A percentile compares a stretch with the other conserved stretches of the same genome.
Evolutionary conservation across 495 filamentous ascomycete genomes (phyloP).

Genomic region (Schizothecium vesticola): DNA sequence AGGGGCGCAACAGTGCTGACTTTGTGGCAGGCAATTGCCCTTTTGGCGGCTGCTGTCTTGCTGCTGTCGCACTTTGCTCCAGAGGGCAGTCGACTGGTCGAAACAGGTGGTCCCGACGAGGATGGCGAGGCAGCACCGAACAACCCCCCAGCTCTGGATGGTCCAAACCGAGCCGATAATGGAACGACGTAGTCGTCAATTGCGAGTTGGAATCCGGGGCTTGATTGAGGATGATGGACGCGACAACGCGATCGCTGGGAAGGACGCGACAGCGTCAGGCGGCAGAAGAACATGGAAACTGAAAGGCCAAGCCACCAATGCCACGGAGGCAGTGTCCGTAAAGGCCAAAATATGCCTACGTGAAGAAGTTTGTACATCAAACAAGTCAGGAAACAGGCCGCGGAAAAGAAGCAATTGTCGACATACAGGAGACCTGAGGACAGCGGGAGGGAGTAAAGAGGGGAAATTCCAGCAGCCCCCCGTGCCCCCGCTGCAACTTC

Average conservation of each 20-base stretch:
- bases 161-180: background rate
- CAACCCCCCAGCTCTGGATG: background rate
- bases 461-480: background rate
- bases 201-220: background rate
- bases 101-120: background rate
- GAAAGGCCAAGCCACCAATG: background rate
- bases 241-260: background rate
- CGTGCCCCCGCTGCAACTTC: background rate
- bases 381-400: background rate
- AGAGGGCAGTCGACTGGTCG: background rate
- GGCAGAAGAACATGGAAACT: background rate
- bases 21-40: slow-evolving; percentile 12
- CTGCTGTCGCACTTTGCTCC: slow-evolving; percentile 4
- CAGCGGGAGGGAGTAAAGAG: background rate
- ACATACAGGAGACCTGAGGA: background rate
- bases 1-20: background rate
- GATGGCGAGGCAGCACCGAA: background rate
- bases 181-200: background rate
- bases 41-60: slow-evolving; percentile 1
- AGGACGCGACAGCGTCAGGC: background rate
- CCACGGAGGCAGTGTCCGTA: background rate
- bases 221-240: background rate
- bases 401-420: background rate
- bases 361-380: background rate
- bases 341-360: background rate